Conservation (phyloP, 169 alveolate species). For the Plasmodium knowlesi region DNA sequence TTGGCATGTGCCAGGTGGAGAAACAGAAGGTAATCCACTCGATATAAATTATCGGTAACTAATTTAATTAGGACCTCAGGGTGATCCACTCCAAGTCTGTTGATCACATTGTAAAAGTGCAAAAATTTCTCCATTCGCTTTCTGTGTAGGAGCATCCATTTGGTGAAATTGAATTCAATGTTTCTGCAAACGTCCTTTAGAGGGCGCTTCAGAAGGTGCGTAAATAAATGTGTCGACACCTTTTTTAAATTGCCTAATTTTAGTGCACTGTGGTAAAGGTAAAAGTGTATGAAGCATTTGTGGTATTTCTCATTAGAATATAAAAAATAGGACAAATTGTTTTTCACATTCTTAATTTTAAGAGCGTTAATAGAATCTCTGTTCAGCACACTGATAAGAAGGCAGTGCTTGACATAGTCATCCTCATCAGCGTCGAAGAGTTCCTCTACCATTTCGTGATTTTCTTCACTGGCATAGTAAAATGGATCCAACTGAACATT, state of each 20-base stretch:
- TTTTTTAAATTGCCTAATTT: neutral
- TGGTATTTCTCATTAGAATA: neutral
- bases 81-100: slow-evolving; percentile 14
- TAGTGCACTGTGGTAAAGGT: neutral
- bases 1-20: neutral
- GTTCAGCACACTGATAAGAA: neutral
- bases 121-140: slow-evolving; percentile 10
- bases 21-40: slow-evolving; percentile 2
- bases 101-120: slow-evolving; percentile 10
- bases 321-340: slow-evolving; percentile 18
- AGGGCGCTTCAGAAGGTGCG: neutral
- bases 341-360: slow-evolving; percentile 11
- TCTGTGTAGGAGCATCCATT: slow-evolving; percentile 13
- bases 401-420: slow-evolving; percentile 1
- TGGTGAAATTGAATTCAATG: slow-evolving; percentile 8
- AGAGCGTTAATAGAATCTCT: neutral
- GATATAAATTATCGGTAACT: slow-evolving; percentile 10
- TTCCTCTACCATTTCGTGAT: neutral
- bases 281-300: neutral
- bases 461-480: neutral
- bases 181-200: neutral
- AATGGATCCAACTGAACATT: slow-evolving; percentile 12
- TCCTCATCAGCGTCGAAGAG: neutral
- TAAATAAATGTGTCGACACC: neutral
- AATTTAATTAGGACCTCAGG: neutral